A percentile compares a stretch with the other conserved stretches of the same genome.
Evolutionary conservation across 495 filamentous ascomycete genomes (phyloP).

Genomic region (Hyphodiscus hymeniophilus): DNA sequence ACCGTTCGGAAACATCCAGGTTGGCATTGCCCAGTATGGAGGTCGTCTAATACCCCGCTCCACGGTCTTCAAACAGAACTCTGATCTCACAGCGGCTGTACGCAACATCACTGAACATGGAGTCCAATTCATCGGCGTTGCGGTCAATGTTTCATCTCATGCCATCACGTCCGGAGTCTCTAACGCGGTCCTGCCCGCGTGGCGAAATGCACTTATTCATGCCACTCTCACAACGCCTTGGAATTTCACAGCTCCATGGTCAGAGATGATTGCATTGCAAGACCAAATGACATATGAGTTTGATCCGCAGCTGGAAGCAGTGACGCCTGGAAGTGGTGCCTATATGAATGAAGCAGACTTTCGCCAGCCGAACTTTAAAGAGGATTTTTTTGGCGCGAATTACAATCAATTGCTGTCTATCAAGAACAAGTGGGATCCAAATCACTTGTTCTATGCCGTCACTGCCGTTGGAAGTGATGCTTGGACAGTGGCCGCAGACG

Average conservation of each 20-base stretch:
- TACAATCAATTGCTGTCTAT: conserved; percentile 37
- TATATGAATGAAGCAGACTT: conserved; percentile 39
- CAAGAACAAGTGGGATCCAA: conserved; percentile 49
- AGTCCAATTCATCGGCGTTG: conserved; percentile 33
- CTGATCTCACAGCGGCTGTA: conserved; percentile 31
- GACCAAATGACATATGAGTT: conserved; percentile 28
- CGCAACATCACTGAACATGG: conserved; percentile 39
- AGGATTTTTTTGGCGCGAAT: conserved; percentile 42
- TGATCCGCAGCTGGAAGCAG: conserved; percentile 28
- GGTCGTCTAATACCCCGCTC: conserved; percentile 49
- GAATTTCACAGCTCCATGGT: conserved; percentile 27
- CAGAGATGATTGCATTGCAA: conserved; percentile 24
- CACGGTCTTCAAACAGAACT: conserved; percentile 35
- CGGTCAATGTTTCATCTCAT: conserved; percentile 20
- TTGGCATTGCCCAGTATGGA: conserved; percentile 45
- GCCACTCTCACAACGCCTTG: conserved; percentile 29
- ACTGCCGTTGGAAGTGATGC: conserved; percentile 54
- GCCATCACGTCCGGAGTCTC: conserved; percentile 24
- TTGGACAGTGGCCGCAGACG: conserved; percentile 31
- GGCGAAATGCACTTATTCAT: conserved; percentile 42
- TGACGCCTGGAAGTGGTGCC: conserved; percentile 34
- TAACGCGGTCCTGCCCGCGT: conserved; percentile 50
- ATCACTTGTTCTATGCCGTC: conserved; percentile 47
- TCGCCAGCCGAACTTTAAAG: conserved; percentile 41
- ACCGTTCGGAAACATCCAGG: conserved; percentile 34